Conservation (phyloP, 805 yeast genomes). For the Saccharomycopsis schoenii region DNA sequence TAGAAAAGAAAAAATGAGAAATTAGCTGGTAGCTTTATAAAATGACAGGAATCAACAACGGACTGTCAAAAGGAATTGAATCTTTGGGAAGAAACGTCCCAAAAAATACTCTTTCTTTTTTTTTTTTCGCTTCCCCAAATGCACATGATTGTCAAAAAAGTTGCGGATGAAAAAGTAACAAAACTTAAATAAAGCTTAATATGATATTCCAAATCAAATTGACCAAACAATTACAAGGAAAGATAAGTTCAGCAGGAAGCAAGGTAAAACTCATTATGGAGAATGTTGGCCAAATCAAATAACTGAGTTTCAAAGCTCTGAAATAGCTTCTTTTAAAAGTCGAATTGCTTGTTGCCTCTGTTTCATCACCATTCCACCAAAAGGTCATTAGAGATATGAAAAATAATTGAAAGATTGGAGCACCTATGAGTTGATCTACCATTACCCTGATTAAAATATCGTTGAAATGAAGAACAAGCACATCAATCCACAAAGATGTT, state of each 20-base stretch:
- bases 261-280: constrained; percentile 41
- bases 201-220: constrained; percentile 47
- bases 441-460: constrained; percentile 31
- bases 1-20: too few relatives aligned
- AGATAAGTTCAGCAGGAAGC: constrained; percentile 39
- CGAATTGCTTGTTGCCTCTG: constrained; percentile 7
- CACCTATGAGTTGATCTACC: constrained; percentile 46
- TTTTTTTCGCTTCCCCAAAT: background rate
- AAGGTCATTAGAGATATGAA: constrained; percentile 39
- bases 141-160: background rate
- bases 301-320: constrained; percentile 41
- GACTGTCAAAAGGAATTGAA: too few relatives aligned
- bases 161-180: background rate
- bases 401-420: constrained; percentile 42
- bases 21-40: too few relatives aligned
- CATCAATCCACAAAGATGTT: constrained; percentile 46
- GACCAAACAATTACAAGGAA: constrained; percentile 50
- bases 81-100: background rate
- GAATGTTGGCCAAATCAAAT: constrained; percentile 51
- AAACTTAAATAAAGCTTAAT: constrained; percentile 28
- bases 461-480: constrained; percentile 31
- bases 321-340: constrained; percentile 32
- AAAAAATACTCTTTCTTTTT: background rate
- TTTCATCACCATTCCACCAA: constrained; percentile 42
- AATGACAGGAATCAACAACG: too few relatives aligned